A percentile compares a stretch with the other conserved stretches of the same genome.
Evolutionary conservation across 768 basidiomycete species (phyloP).

Genomic region (Russula olivacea): DNA sequence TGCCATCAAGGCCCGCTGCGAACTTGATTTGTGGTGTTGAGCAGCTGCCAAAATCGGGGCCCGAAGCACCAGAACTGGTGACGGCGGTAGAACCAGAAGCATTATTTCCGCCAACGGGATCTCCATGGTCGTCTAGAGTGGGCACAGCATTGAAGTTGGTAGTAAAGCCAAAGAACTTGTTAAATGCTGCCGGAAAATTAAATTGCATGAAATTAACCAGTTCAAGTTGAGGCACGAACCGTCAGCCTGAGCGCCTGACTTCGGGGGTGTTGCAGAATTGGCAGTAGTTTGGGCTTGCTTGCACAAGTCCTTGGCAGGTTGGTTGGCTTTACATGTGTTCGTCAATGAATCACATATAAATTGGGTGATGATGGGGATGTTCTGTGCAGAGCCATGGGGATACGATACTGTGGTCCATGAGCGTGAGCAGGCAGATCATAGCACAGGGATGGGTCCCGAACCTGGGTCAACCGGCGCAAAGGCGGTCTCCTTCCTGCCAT

Average conservation of each 20-base stretch:
- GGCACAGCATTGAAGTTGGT: conserved; percentile 40
- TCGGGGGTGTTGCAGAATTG: conserved; percentile 31
- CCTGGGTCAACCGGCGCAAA: conserved; percentile 44
- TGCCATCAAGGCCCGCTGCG: conserved; percentile 45
- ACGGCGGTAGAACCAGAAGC: no score
- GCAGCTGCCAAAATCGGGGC: conserved; percentile 49
- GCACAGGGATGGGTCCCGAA: conserved; percentile 9
- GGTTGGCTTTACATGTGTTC: conserved; percentile 46
- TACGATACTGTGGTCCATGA: conserved; percentile 7
- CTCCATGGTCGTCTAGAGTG: conserved; percentile 44
- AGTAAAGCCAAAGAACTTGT: conserved; percentile 47
- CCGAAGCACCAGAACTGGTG: neutral
- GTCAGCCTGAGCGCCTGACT: conserved; percentile 50
- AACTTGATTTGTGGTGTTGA: conserved; percentile 51
- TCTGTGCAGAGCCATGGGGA: conserved; percentile 20
- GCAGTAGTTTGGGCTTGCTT: conserved; percentile 39
- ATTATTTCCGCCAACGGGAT: conserved; percentile 8
- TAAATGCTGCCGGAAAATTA: conserved; percentile 39
- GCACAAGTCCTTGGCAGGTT: conserved; percentile 43
- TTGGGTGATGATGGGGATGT: conserved; percentile 44
- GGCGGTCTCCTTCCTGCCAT: conserved; percentile 47
- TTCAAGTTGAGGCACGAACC: neutral
- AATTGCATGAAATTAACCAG: neutral
- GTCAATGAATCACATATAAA: conserved; percentile 47
- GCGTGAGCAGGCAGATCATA: neutral